phyloP scores from a whole-genome alignment of 2,329 filamentous ascomycete genomes.

The Exophiala sideris region DNA sequence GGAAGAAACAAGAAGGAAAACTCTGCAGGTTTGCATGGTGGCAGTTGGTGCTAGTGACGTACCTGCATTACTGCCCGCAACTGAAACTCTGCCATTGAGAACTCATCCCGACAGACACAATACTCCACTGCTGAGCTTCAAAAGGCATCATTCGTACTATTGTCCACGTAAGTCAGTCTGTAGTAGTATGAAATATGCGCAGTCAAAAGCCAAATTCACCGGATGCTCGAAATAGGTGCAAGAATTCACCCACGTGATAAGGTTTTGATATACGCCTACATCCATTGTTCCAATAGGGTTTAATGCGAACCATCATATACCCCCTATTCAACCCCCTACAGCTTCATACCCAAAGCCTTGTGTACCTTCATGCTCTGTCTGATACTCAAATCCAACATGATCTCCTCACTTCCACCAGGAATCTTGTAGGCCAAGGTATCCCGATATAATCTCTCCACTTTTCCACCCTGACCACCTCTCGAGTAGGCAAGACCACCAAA shows the following conservation, averaged over 20 bases:
- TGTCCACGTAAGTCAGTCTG: neutral
- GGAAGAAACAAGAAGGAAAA: no score
- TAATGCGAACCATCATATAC: no score
- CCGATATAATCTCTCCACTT: conserved; percentile 90
- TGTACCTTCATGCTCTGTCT: conserved; percentile 84
- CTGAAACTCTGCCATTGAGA: conserved; percentile 7
- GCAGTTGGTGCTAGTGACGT: conserved; percentile 1
- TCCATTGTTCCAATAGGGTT: neutral
- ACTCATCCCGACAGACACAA: neutral
- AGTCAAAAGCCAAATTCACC: no score
- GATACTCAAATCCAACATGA: conserved; percentile 96
- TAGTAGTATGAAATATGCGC: neutral
- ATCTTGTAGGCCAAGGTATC: conserved; percentile 96
- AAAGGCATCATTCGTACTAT: neutral
- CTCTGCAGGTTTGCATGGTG: neutral
- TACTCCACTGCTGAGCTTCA: neutral
- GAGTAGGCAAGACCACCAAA: conserved; percentile 93
- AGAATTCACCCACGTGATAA: no score
- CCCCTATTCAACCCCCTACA: conserved; percentile 51
- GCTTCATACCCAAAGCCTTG: conserved; percentile 91
- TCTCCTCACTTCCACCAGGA: conserved; percentile 93
- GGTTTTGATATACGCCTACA: no score
- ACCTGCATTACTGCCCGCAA: conserved; percentile 13
- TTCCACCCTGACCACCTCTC: conserved; percentile 88
- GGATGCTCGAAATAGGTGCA: no score